Evolutionary conservation across 2,329 filamentous ascomycete genomes (phyloP).

Genomic region (Akanthomyces dipterigenus): DNA sequence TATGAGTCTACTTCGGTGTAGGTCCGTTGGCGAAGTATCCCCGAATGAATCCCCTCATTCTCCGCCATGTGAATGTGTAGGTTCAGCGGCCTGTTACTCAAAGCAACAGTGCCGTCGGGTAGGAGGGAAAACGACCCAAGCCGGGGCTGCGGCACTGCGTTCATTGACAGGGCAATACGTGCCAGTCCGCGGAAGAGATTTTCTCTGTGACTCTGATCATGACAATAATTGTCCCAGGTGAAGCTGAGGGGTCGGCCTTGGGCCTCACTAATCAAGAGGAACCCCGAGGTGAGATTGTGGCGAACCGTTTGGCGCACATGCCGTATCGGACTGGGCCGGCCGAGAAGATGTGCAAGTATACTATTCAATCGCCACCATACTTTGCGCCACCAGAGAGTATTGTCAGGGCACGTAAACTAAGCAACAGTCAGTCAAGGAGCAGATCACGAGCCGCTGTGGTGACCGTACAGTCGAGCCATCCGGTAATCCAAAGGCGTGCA

Average conservation of each 20-base stretch:
- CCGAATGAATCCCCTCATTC: slow-evolving; percentile 26
- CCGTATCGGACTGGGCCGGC: neutral
- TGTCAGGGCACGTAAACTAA: neutral
- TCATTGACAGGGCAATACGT: slow-evolving; percentile 21
- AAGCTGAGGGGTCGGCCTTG: neutral
- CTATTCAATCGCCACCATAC: neutral
- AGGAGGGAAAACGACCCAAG: slow-evolving; percentile 18
- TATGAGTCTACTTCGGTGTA: slow-evolving; percentile 25
- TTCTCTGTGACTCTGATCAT: slow-evolving; percentile 14
- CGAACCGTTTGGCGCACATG: neutral
- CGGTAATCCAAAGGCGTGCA: slow-evolving; percentile 23
- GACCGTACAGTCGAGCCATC: slow-evolving; percentile 12
- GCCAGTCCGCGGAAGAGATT: slow-evolving; percentile 21
- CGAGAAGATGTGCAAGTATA: neutral
- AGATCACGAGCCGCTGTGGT: no score
- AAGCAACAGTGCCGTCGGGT: slow-evolving; percentile 15
- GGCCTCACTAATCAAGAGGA: neutral
- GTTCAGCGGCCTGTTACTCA: slow-evolving; percentile 29
- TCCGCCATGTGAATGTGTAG: slow-evolving; percentile 26
- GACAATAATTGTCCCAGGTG: slow-evolving; percentile 1
- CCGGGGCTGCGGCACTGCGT: slow-evolving; percentile 15
- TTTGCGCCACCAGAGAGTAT: neutral
- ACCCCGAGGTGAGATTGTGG: neutral
- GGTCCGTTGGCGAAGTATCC: slow-evolving; percentile 25
- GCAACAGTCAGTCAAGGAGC: neutral